Conservation (phyloP, 2,329 filamentous ascomycete genomes). For the Annulohypoxylon truncatum region DNA sequence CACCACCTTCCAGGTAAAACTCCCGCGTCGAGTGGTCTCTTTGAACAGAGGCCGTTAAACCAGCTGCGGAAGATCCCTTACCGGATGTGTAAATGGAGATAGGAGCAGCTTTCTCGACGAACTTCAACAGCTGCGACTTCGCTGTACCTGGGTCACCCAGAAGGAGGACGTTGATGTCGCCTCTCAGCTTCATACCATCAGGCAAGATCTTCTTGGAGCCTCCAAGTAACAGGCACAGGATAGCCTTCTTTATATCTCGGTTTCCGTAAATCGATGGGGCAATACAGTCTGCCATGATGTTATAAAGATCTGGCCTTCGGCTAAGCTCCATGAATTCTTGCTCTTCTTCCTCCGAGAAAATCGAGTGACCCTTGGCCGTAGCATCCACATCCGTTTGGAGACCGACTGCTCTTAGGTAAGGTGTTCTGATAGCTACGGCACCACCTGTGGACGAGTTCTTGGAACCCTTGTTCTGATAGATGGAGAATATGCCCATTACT, state of each 20-base stretch:
- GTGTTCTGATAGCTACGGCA: conserved; percentile 94
- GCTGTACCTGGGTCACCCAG: conserved; percentile 98
- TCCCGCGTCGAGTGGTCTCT: conserved; percentile 91
- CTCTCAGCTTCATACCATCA: conserved; percentile 96
- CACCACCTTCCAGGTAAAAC: conserved; percentile 97
- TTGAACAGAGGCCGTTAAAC: conserved; percentile 97
- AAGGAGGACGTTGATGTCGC: conserved; percentile 96
- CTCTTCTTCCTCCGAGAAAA: conserved; percentile 95
- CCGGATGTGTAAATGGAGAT: conserved; percentile 99
- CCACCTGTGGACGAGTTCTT: conserved; percentile 79
- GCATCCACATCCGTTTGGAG: conserved; percentile 92
- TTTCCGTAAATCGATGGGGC: conserved; percentile 98
- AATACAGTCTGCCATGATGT: conserved; percentile 89
- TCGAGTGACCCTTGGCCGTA: conserved; percentile 83
- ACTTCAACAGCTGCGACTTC: conserved; percentile 96
- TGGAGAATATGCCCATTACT: conserved; percentile 96
- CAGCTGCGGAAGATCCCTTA: conserved; percentile 96
- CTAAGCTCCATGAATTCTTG: conserved; percentile 96
- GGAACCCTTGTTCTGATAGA: conserved; percentile 91
- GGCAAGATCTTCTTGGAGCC: conserved; percentile 98
- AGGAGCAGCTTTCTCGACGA: conserved; percentile 94
- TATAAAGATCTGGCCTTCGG: conserved; percentile 90
- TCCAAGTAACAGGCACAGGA: conserved; percentile 90
- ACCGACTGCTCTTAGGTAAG: conserved; percentile 91
- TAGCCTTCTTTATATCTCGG: conserved; percentile 95